Base-by-base conservation (phyloP, 1,284 basidiomycete species). In the Lignosus rhinocerotis region DNA sequence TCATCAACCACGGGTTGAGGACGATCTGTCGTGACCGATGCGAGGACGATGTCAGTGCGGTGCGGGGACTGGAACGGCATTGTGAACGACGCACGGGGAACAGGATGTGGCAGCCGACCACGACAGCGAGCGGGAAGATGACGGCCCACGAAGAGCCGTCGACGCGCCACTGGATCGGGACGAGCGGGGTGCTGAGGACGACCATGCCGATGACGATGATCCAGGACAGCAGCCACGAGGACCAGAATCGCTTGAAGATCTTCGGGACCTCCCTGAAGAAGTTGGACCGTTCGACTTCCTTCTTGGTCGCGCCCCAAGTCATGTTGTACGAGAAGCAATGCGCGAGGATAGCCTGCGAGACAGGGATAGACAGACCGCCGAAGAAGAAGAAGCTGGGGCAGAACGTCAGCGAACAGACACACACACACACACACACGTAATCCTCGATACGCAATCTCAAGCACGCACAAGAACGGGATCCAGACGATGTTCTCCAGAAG, bases 191-290 rank as follows among this genome's bases (percentile, higher is more conserved):
- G 38, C 73, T 70, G 43, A 78, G 68, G 38, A 83, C 53, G 43
- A 76, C 57, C 44, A 83, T 75, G 46, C 71, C 73, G 7, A 72
- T 78, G 58, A 85, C 58, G 53, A 78, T 57, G 51, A 75, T 43
- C 52, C 71, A 58, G 47, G 76, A 78, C n/a, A 80, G 64, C n/a
- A 75, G 55, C 45, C 82, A 68, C 56, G 77, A 68, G 66, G 78
- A 74, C 72, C 78, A 81, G 76, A 81, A 83, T 30, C 71, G 71
- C 66, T 79, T 80, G 67, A 76, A 69, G 61, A 84, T 84, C 61
- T 77, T 74, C 7, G 83, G 83, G 14, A 84, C 74, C 69, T 85
- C 83, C 67, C 79, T 75, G 77, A 84, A 85, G 73, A 85, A 85
- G 67, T 84, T 84, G 56, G 78, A 80, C 52, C 77, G 74, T 65